Evolutionary conservation across 306 rosid species (phyloP).

Genomic region (Cucurbita argyrosperma): DNA sequence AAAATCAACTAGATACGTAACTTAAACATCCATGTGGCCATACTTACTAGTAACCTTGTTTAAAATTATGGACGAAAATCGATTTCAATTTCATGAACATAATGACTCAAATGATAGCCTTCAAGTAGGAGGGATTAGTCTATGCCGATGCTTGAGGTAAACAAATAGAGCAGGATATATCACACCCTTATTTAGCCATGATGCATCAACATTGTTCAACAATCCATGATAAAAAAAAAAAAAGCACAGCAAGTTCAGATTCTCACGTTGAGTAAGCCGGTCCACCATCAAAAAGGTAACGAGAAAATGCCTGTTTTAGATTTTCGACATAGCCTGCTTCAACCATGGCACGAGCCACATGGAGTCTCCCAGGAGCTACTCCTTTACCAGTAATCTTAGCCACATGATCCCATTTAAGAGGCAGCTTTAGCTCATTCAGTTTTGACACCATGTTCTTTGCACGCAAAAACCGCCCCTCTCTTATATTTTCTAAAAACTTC

Average conservation of each 20-base stretch:
- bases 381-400: constrained; percentile 83
- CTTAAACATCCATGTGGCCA: not conserved
- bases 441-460: constrained; percentile 72
- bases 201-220: not conserved
- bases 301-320: constrained; percentile 76
- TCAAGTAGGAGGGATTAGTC: not conserved
- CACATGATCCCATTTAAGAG: constrained; percentile 92
- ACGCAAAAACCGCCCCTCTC: constrained; percentile 83
- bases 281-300: constrained; percentile 87
- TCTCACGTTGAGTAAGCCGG: constrained; percentile 87
- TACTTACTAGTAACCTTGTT: not conserved
- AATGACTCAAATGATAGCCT: not conserved
- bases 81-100: not conserved
- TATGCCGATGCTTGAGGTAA: not conserved
- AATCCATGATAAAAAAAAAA: not conserved
- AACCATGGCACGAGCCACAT: constrained; percentile 88
- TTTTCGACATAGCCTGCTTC: constrained; percentile 89
- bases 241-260: constrained; percentile 16
- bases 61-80: not conserved
- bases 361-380: constrained; percentile 94
- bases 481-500: constrained; percentile 50
- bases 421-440: constrained; percentile 72
- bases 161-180: not conserved
- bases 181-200: not conserved
- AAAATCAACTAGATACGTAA: not conserved